Conservation (phyloP, 805 yeast species). For the Wickerhamiella qilinensis region DNA sequence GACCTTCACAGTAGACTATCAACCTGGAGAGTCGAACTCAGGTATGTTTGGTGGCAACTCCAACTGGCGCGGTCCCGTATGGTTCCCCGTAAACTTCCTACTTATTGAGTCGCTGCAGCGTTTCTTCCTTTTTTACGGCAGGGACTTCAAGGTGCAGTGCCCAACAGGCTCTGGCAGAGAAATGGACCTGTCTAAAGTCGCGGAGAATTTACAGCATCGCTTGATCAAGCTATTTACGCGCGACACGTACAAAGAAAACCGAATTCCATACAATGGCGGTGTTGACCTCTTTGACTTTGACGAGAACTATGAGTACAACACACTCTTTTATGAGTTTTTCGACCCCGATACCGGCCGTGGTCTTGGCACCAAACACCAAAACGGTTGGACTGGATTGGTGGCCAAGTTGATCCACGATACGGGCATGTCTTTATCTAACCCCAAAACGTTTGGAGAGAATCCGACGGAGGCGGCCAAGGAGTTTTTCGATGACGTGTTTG, state of each 20-base stretch:
- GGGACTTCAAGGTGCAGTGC: conserved; percentile 69
- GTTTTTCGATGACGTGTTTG: conserved; percentile 22
- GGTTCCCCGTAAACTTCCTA: conserved; percentile 87
- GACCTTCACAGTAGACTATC: conserved; percentile 28
- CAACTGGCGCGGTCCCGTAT: conserved; percentile 94
- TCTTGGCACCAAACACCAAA: conserved; percentile 82
- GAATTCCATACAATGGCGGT: conserved; percentile 62
- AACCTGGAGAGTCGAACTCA: conserved; percentile 42
- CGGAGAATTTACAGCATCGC: conserved; percentile 78
- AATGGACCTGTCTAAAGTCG: conserved; percentile 31
- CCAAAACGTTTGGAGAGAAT: conserved; percentile 17
- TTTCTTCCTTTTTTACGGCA: conserved; percentile 77
- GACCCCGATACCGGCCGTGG: conserved; percentile 94
- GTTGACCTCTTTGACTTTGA: conserved; percentile 35
- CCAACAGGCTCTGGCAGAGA: conserved; percentile 41
- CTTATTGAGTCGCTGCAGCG: conserved; percentile 77
- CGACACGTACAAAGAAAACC: conserved; percentile 32
- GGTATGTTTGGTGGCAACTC: conserved; percentile 95
- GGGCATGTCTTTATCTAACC: conserved; percentile 44
- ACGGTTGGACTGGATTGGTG: conserved; percentile 92
- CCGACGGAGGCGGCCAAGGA: conserved; percentile 21
- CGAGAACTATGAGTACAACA: conserved; percentile 54
- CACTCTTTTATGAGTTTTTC: conserved; percentile 74
- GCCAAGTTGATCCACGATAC: conserved; percentile 82
- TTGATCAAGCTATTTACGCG: conserved; percentile 65